Evolutionary conservation across 441 rosid genomes (phyloP).

Genomic region (Jatropha multifida): DNA sequence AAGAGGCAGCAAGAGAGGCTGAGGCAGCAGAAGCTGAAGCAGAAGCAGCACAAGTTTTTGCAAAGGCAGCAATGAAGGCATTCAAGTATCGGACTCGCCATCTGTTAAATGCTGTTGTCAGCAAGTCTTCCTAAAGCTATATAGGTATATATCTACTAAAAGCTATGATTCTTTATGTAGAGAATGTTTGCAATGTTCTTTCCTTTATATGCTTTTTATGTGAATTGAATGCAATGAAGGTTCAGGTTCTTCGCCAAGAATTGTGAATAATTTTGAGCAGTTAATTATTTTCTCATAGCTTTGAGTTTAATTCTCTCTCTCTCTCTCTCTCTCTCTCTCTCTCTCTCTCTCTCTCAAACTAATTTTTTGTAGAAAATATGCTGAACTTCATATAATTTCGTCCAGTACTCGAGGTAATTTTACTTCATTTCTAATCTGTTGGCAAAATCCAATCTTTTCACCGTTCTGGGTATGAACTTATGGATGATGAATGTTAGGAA

Average conservation of each 20-base stretch:
- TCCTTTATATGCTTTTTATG: constrained; percentile 15
- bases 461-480: background rate
- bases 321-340: no score
- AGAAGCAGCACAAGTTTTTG: constrained; percentile 85
- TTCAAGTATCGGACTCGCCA: constrained; percentile 53
- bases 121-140: constrained; percentile 6
- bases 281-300: background rate
- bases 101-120: constrained; percentile 47
- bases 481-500: background rate
- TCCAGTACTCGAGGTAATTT: background rate
- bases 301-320: background rate
- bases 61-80: constrained; percentile 82
- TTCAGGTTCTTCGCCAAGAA: background rate
- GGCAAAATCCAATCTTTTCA: background rate
- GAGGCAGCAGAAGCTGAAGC: constrained; percentile 96
- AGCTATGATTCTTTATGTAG: background rate
- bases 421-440: background rate
- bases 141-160: background rate
- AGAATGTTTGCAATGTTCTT: background rate
- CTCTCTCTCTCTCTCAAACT: background rate
- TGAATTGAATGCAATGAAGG: constrained; percentile 2
- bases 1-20: constrained; percentile 92
- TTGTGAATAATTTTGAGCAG: background rate
- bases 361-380: background rate
- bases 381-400: background rate